Evolutionary conservation across 192 early-diverging fungal species (phyloP).

Genomic region (Funneliformis geosporum): DNA sequence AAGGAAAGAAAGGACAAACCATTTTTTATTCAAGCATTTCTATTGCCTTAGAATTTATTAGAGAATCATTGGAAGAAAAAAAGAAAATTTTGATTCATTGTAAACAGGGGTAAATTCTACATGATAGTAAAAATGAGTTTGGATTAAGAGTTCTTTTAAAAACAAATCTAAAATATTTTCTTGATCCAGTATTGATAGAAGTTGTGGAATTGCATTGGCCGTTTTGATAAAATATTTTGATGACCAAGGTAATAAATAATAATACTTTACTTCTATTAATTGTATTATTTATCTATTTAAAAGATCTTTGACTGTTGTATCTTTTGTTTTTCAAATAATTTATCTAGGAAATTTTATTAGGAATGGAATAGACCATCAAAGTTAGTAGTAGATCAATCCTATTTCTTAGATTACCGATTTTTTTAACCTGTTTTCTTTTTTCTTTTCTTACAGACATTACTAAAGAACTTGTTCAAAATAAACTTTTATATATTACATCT

Average conservation of each 20-base stretch:
- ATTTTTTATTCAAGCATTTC: constrained; percentile 60
- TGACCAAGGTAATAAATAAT: constrained; percentile 41
- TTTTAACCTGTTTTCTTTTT: constrained; percentile 1
- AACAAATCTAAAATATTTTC: background rate
- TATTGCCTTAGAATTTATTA: constrained; percentile 55
- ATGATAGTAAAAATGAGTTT: no score
- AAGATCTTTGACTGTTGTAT: no score
- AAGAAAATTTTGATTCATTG: constrained; percentile 73
- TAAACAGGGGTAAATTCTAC: constrained; percentile 57
- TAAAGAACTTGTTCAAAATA: constrained; percentile 66
- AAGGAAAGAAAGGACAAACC: constrained; percentile 86
- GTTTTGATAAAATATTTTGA: constrained; percentile 64
- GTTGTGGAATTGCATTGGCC: constrained; percentile 75
- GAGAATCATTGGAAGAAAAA: constrained; percentile 38
- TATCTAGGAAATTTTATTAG: constrained; percentile 27
- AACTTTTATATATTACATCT: constrained; percentile 68
- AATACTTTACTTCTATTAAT: background rate
- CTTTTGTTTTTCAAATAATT: background rate
- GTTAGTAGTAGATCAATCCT: background rate
- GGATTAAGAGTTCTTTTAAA: background rate
- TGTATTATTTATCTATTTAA: no score
- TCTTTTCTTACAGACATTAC: constrained; percentile 34
- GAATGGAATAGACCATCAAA: constrained; percentile 29
- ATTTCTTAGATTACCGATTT: background rate
- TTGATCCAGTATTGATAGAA: constrained; percentile 59